Evolutionary conservation across 192 early-diverging fungal genomes (phyloP).

Genomic region (Backusella australiensis): DNA sequence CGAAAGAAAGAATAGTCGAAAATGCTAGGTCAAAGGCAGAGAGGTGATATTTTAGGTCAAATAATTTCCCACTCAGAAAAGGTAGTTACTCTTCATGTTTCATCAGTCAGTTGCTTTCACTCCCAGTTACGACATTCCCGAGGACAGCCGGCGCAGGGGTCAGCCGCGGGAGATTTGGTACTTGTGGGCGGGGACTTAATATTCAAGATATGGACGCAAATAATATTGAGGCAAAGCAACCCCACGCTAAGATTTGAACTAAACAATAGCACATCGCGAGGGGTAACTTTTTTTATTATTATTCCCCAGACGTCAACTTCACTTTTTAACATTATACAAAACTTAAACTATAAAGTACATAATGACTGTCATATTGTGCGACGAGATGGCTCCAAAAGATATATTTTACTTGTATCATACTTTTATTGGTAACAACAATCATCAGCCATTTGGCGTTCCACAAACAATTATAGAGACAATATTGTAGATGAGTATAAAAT

Average conservation of each 20-base stretch:
- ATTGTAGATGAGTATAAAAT: background rate
- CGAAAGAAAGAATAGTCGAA: slow-evolving; percentile 3
- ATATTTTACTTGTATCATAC: background rate
- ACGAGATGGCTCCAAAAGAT: background rate
- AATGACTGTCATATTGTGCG: background rate
- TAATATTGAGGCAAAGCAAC: background rate
- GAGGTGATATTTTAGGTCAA: background rate
- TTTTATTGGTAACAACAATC: background rate
- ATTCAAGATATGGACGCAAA: background rate
- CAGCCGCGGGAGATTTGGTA: background rate
- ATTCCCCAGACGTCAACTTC: background rate
- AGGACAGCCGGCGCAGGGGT: background rate
- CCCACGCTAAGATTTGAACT: background rate
- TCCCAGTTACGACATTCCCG: slow-evolving; percentile 7
- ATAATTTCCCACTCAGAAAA: slow-evolving; percentile 4
- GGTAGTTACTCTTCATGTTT: background rate
- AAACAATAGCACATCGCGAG: background rate
- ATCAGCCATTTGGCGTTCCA: background rate
- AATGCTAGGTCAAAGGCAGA: background rate
- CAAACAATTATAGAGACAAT: background rate
- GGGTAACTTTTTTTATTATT: background rate
- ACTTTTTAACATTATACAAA: background rate
- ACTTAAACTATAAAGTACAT: background rate
- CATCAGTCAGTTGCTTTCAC: background rate
- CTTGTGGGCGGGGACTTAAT: slow-evolving; percentile 2